Conservation (phyloP, 83 land plant genomes). For the Thuja plicata region DNA sequence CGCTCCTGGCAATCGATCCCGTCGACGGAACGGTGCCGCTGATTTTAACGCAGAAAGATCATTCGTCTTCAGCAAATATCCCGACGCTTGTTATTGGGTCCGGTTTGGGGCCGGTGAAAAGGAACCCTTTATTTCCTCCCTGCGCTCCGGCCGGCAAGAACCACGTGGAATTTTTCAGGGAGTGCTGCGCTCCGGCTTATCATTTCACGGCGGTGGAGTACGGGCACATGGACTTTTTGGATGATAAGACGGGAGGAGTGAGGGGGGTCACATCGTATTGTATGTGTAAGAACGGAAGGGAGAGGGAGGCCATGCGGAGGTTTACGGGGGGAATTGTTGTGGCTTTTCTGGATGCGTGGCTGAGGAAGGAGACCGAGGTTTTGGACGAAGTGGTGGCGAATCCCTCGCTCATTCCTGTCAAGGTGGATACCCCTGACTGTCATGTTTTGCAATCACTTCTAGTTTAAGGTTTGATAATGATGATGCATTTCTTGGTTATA, state of each 20-base stretch:
- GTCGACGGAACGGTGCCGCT: conserved; percentile 46
- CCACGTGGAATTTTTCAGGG: conserved; percentile 68
- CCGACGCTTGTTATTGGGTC: conserved; percentile 69
- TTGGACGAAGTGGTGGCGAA: neutral
- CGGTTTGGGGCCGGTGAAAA: conserved; percentile 51
- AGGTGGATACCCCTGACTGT: neutral
- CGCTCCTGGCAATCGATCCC: conserved; percentile 41
- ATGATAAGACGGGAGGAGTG: conserved; percentile 69
- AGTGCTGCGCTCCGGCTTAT: conserved; percentile 51
- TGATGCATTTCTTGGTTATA: too few relatives aligned
- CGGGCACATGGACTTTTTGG: conserved; percentile 85
- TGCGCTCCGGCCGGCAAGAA: conserved; percentile 76
- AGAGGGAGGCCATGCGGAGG: conserved; percentile 42
- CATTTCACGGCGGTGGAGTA: conserved; percentile 63
- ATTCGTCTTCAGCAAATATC: conserved; percentile 38
- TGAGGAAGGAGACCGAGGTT: neutral
- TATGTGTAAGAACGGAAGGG: conserved; percentile 39
- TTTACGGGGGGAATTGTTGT: conserved; percentile 40
- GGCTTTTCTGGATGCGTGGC: conserved; percentile 28
- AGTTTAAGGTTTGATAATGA: too few relatives aligned
- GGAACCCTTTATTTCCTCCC: conserved; percentile 52
- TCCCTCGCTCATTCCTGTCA: neutral
- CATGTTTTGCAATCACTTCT: neutral
- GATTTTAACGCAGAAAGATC: conserved; percentile 24
- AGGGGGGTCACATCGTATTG: conserved; percentile 37